Evolutionary conservation across 495 filamentous ascomycete species (phyloP), one percentile per base, ranked within the genome.

Genomic region (Filosporella fistucella): DNA sequence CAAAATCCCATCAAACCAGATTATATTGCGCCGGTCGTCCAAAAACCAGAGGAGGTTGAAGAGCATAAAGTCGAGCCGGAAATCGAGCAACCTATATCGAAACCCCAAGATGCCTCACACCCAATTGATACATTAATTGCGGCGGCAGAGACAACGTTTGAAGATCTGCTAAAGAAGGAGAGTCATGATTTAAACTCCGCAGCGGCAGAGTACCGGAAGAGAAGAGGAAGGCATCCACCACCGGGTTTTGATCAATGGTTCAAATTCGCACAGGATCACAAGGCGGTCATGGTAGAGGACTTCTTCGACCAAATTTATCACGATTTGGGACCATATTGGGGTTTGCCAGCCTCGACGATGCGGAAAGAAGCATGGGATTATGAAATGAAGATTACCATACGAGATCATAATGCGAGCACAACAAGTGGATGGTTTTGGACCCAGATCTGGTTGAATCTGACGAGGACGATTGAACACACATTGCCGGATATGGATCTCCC

Each of bases 191-290:
- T 88, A 32, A 64, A 67, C 35, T 65, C 79, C 21, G 75, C 81
- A 1, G 82, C 84, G 1, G 68, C 70, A 29, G 74, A 73, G 35
- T 89, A 88, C 62, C 67, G 82, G 21, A 59, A 70, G 33, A 72
- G 69, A 14, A 71, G 84, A 44, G 85, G 85, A 16, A 69, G 85
- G 5, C 83, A 88, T 53, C 85, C 85, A 2, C 85, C 85, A 10
- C 85, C 85, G 8, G 83, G 81, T 3, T 89, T 87, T 55, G 76
- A 82, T 42, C 63, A 63, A 30, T 89, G 85, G 85, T 86, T 78
- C 57, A 62, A 70, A 28, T 88, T 80, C 45, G 85, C 85, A 9
- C 66, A 71, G 47, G 69, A 80, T 39, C 66, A 72, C 10, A 67
- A 77, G 10, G 78, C 76, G 14, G 59, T 83, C 34, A 74, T 85